These are phyloP conservation scores for Rhodosorus marinus DNA, from an alignment of 23 red algal genomes.

Conservation along the genomic window DNA sequence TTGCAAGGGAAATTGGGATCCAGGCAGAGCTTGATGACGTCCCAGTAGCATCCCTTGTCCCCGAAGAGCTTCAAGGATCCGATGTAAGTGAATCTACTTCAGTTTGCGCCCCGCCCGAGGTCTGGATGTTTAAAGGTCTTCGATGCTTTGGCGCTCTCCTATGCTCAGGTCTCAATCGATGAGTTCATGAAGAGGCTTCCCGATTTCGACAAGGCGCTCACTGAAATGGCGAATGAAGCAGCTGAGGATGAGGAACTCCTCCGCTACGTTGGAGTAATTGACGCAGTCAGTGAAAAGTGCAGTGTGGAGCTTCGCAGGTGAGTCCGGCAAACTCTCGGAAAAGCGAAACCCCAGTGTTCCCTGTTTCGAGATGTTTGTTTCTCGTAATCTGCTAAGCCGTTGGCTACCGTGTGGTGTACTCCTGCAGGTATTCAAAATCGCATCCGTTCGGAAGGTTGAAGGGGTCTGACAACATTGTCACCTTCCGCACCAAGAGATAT, in stretches of 20 bases:
- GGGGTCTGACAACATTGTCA: conserved; percentile 89
- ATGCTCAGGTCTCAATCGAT: too few species aligned
- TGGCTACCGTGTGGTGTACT: too few species aligned
- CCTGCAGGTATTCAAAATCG: conserved; percentile 26
- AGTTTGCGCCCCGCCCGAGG: not conserved
- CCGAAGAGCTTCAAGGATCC: conserved; percentile 19
- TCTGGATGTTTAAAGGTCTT: not conserved
- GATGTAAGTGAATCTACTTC: too few species aligned
- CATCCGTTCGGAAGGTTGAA: conserved; percentile 89
- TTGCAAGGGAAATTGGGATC: conserved; percentile 82
- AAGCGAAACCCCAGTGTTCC: too few species aligned
- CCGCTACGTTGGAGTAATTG: conserved; percentile 81
- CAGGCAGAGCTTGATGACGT: conserved; percentile 61
- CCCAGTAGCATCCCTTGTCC: conserved; percentile 61
- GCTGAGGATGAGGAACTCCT: conserved; percentile 35
- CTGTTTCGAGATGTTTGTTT: too few species aligned
- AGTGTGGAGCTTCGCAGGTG: conserved; percentile 61
- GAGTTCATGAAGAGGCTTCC: conserved; percentile 66
- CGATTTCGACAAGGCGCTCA: conserved; percentile 49
- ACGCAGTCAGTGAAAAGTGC: conserved; percentile 26
- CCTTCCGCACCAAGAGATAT: conserved; percentile 76
- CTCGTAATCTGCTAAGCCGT: too few species aligned
- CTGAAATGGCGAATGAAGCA: conserved; percentile 51
- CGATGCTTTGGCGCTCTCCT: too few species aligned
- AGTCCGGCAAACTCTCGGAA: too few species aligned